phyloP scores from a whole-genome alignment of 163 green algal species.

The Prototheca wickerhamii region DNA sequence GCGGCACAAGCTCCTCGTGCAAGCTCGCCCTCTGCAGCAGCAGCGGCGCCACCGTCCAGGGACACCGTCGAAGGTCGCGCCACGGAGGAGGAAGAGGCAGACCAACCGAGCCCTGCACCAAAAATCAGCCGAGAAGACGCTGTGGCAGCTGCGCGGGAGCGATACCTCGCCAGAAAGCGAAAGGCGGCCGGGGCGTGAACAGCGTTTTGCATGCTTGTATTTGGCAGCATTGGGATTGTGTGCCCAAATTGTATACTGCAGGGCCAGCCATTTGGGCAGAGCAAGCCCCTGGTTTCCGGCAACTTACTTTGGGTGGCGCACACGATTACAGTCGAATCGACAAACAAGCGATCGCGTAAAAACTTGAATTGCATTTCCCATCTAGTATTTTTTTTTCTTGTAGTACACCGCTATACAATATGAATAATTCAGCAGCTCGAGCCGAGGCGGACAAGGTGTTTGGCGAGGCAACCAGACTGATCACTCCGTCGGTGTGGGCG shows the following conservation, averaged over 20 bases:
- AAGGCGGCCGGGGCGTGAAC: neutral
- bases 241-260: neutral
- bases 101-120: neutral
- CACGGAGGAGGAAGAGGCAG: neutral
- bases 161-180: conserved; percentile 59
- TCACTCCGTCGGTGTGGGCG: conserved; percentile 50
- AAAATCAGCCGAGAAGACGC: conserved; percentile 43
- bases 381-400: neutral
- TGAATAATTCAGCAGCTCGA: neutral
- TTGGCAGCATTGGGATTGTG: neutral
- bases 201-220: neutral
- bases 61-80: no score
- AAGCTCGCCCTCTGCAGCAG: no score
- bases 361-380: neutral
- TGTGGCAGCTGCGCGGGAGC: conserved; percentile 52
- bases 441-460: conserved; percentile 33
- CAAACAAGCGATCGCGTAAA: neutral
- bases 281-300: no score
- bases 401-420: neutral
- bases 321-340: no score
- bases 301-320: no score
- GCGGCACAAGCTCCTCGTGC: no score
- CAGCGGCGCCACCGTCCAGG: no score
- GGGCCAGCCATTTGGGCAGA: no score
- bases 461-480: conserved; percentile 50